Conservation (phyloP, 2,329 filamentous ascomycete genomes). For the Allantophomopsis lycopodina region DNA sequence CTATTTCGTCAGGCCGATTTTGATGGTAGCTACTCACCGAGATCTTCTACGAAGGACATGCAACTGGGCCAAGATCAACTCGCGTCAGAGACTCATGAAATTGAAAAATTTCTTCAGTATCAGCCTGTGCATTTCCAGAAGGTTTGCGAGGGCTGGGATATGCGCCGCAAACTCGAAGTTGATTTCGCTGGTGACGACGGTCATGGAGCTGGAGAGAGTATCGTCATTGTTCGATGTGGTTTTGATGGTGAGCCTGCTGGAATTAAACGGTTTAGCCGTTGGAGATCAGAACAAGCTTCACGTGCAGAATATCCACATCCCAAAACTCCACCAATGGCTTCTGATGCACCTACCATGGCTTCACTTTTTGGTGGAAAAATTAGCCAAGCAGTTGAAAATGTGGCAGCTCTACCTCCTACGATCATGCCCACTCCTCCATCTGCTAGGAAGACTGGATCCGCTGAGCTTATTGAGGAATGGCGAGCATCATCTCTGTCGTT, state of each 20-base stretch:
- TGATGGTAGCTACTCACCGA: constrained; percentile 67
- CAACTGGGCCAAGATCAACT: constrained; percentile 58
- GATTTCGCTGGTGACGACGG: constrained; percentile 79
- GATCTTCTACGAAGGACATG: constrained; percentile 64
- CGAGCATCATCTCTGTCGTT: constrained; percentile 45
- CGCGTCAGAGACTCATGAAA: constrained; percentile 64
- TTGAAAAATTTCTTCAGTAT: constrained; percentile 60
- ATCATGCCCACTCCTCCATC: constrained; percentile 7
- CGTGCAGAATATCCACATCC: constrained; percentile 16
- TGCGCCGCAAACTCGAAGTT: constrained; percentile 72
- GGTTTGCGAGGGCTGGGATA: constrained; percentile 78
- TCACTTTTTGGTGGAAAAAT: constrained; percentile 18
- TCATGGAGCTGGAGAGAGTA: constrained; percentile 59
- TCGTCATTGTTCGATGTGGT: constrained; percentile 64
- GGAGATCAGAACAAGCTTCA: constrained; percentile 19
- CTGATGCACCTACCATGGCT: constrained; percentile 10
- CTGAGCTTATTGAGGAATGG: constrained; percentile 47
- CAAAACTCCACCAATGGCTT: constrained; percentile 13
- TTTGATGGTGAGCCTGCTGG: constrained; percentile 20
- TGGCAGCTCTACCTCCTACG: constrained; percentile 8
- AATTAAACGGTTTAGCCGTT: constrained; percentile 44
- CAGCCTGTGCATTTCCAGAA: constrained; percentile 68
- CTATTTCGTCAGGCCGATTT: constrained; percentile 55
- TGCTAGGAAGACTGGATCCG: constrained; percentile 12
- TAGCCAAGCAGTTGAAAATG: constrained; percentile 3